phyloP scores from a whole-genome alignment of 768 basidiomycete genomes.

The Kwoniella bestiolae region DNA sequence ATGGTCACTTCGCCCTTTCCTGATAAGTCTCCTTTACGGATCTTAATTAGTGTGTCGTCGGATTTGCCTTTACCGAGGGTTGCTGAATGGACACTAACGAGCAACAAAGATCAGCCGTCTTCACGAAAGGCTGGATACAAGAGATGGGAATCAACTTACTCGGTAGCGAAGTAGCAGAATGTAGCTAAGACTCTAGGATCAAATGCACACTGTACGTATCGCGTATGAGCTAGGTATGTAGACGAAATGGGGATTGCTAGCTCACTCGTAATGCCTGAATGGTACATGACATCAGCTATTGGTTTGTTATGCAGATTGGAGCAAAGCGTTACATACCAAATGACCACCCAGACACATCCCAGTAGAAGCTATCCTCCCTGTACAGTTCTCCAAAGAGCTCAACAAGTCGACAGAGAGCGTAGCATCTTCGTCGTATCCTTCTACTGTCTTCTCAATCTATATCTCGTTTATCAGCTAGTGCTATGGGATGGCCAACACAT shows the following conservation, averaged over 20 bases:
- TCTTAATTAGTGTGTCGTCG: constrained; percentile 78
- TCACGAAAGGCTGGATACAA: not conserved
- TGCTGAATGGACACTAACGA: constrained; percentile 69
- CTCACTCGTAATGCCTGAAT: constrained; percentile 43
- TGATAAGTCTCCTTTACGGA: constrained; percentile 73
- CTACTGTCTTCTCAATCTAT: constrained; percentile 83
- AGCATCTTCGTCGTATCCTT: constrained; percentile 90
- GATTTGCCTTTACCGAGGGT: constrained; percentile 79
- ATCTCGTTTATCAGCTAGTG: not conserved
- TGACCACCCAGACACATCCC: constrained; percentile 51
- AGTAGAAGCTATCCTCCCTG: constrained; percentile 74
- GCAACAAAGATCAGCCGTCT: constrained; percentile 6
- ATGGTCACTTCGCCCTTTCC: constrained; percentile 87
- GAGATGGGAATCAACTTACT: constrained; percentile 58
- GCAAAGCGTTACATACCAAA: constrained; percentile 24
- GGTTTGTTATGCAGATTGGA: not conserved
- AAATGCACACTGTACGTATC: constrained; percentile 72
- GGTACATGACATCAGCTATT: not conserved
- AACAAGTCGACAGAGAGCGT: constrained; percentile 77
- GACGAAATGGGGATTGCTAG: too few species aligned
- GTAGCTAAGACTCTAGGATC: constrained; percentile 78
- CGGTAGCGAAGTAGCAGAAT: constrained; percentile 94
- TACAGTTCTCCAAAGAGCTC: constrained; percentile 75
- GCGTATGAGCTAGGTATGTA: not conserved
- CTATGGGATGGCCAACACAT: not conserved